Conservation (phyloP, 306 rosid species). For the Corylus heterophylla region DNA sequence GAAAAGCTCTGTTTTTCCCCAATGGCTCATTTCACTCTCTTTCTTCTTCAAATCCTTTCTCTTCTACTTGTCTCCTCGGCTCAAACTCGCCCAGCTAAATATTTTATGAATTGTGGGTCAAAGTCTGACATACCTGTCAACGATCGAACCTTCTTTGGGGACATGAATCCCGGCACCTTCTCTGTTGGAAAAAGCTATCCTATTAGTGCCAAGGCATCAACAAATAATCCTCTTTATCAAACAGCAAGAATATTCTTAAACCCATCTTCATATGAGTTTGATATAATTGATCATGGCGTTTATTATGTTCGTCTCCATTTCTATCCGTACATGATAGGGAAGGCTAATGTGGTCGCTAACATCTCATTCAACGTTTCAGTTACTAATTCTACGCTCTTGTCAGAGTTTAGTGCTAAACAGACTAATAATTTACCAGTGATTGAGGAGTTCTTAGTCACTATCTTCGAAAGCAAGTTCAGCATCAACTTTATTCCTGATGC, state of each 20-base stretch:
- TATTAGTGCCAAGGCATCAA: background rate
- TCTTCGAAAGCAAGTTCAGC: background rate
- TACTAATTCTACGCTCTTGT: conserved; percentile 19
- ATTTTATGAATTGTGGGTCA: conserved; percentile 53
- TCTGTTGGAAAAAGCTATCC: background rate
- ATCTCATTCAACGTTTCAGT: conserved; percentile 45
- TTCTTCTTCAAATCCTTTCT: conserved; percentile 10
- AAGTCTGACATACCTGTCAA: background rate
- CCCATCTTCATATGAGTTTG: conserved; percentile 17
- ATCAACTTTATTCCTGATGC: conserved; percentile 28
- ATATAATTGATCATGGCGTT: background rate
- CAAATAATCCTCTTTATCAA: conserved; percentile 17
- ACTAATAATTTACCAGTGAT: conserved; percentile 1
- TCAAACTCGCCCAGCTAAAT: background rate
- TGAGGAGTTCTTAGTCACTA: conserved; percentile 29
- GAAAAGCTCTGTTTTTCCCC: background rate
- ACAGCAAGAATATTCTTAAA: conserved; percentile 30
- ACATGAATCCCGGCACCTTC: background rate
- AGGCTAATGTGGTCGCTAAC: background rate
- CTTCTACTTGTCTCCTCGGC: conserved; percentile 38
- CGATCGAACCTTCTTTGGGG: background rate
- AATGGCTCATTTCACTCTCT: background rate
- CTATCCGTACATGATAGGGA: conserved; percentile 32
- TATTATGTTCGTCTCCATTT: conserved; percentile 55
- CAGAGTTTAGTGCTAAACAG: background rate